Percentiles rank a stretch among this genome's conserved stretches.
These are phyloP conservation scores for Blumeriella jaapii DNA, from an alignment of 2,329 filamentous ascomycete genomes.

Conservation along the genomic window DNA sequence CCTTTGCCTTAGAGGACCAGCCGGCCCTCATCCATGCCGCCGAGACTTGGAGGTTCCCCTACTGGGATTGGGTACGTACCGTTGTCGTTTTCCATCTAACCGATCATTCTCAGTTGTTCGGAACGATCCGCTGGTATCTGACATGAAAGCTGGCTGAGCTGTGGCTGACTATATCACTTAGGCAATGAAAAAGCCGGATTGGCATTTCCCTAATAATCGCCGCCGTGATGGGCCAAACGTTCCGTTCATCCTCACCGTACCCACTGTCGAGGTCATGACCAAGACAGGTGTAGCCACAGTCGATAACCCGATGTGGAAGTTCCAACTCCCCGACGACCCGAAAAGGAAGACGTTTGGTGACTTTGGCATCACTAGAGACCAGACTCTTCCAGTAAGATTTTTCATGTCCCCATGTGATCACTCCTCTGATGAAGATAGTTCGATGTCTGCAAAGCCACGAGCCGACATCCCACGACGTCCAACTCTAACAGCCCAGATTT, in stretches of 20 bases:
- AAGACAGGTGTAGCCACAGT: conserved; percentile 10
- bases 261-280: conserved; percentile 11
- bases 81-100: no score
- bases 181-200: conserved; percentile 26
- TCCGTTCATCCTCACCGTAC: conserved; percentile 8
- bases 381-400: conserved; percentile 6
- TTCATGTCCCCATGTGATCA: background rate
- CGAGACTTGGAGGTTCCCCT: conserved; percentile 31
- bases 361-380: conserved; percentile 9
- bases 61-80: conserved; percentile 39
- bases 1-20: conserved; percentile 9
- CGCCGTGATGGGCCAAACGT: conserved; percentile 9
- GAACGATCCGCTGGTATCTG: no score
- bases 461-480: conserved; percentile 5
- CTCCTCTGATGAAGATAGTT: conserved; percentile 5
- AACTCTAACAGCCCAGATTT: conserved; percentile 3
- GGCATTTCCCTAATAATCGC: conserved; percentile 6
- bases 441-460: conserved; percentile 7
- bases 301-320: conserved; percentile 13
- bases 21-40: conserved; percentile 25
- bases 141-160: no score
- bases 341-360: conserved; percentile 8
- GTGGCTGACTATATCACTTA: no score
- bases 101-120: no score
- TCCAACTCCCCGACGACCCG: conserved; percentile 5